Percentiles rank a stretch among this genome's conserved stretches.
phyloP scores from a whole-genome alignment of 1,284 basidiomycete genomes.

The Kwoniella shivajii region DNA sequence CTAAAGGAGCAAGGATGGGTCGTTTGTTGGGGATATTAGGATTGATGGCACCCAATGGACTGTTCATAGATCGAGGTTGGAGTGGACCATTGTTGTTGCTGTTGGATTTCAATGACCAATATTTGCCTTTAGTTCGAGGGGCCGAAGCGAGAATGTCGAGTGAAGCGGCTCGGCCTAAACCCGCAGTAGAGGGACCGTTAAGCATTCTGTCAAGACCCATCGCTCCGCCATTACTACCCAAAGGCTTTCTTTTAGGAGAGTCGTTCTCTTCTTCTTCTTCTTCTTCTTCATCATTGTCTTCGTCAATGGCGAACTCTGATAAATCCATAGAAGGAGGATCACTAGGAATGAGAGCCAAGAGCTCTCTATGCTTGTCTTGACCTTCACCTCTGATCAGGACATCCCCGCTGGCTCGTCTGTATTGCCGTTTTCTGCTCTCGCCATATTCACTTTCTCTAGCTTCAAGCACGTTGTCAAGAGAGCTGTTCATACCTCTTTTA shows the following conservation, averaged over 20 bases:
- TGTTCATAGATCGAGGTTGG: slow-evolving; percentile 4
- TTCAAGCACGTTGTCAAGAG: slow-evolving; percentile 22
- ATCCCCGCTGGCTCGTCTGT: slow-evolving; percentile 10
- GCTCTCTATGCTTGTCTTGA: slow-evolving; percentile 12
- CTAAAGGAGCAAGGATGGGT: background rate
- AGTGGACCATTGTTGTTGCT: background rate
- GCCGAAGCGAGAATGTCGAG: slow-evolving; percentile 21
- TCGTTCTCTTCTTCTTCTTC: background rate
- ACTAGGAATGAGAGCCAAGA: slow-evolving; percentile 24
- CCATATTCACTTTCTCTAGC: slow-evolving; percentile 21
- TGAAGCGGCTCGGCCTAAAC: slow-evolving; percentile 25
- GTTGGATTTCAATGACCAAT: slow-evolving; percentile 9
- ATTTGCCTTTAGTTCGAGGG: slow-evolving; percentile 13
- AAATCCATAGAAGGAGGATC: slow-evolving; percentile 27
- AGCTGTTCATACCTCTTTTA: slow-evolving; percentile 5
- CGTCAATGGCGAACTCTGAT: slow-evolving; percentile 11
- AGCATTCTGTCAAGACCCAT: slow-evolving; percentile 7
- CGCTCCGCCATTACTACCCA: slow-evolving; percentile 1
- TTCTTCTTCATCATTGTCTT: slow-evolving; percentile 15
- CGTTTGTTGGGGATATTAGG: slow-evolving; percentile 9
- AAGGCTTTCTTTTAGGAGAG: slow-evolving; percentile 1
- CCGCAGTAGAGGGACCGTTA: background rate
- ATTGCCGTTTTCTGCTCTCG: slow-evolving; percentile 1
- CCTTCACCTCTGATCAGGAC: slow-evolving; percentile 11
- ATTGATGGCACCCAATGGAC: slow-evolving; percentile 6